Conservation (phyloP, 352 stramenopile genomes). For the Hyaloperonospora brassicae region DNA sequence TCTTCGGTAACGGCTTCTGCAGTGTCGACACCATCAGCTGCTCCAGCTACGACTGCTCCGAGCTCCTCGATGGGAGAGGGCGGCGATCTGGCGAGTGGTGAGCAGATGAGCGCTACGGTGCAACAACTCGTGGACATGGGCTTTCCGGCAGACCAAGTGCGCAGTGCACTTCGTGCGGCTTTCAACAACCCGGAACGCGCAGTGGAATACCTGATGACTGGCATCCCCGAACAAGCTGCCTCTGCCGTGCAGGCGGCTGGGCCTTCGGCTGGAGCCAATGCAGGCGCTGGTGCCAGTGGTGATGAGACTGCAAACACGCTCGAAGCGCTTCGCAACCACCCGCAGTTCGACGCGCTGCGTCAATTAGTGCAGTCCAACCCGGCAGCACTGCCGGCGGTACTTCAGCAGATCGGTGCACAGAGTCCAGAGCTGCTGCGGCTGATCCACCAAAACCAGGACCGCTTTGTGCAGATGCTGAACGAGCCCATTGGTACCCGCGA, state of each 20-base stretch:
- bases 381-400: slow-evolving; percentile 56
- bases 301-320: slow-evolving; percentile 38
- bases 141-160: slow-evolving; percentile 82
- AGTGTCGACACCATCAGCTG: slow-evolving; percentile 56
- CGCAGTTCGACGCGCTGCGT: slow-evolving; percentile 75
- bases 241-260: slow-evolving; percentile 23
- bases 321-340: slow-evolving; percentile 75
- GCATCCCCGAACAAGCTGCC: slow-evolving; percentile 54
- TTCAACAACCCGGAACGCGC: slow-evolving; percentile 85
- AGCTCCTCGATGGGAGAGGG: slow-evolving; percentile 15
- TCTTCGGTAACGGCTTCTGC: slow-evolving; percentile 46
- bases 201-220: slow-evolving; percentile 86
- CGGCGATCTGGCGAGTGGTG: slow-evolving; percentile 17
- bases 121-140: slow-evolving; percentile 82
- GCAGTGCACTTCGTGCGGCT: slow-evolving; percentile 60
- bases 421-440: slow-evolving; percentile 76
- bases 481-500: slow-evolving; percentile 65
- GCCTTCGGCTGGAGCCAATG: slow-evolving; percentile 6
- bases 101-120: slow-evolving; percentile 49
- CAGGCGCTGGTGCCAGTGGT: slow-evolving; percentile 9
- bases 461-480: slow-evolving; percentile 86
- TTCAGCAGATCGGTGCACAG: slow-evolving; percentile 81
- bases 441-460: slow-evolving; percentile 82
- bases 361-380: slow-evolving; percentile 83
- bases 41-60: slow-evolving; percentile 33